Evolutionary conservation across 2,329 filamentous ascomycete species (phyloP).

Genomic region (Verticillium nubilum): DNA sequence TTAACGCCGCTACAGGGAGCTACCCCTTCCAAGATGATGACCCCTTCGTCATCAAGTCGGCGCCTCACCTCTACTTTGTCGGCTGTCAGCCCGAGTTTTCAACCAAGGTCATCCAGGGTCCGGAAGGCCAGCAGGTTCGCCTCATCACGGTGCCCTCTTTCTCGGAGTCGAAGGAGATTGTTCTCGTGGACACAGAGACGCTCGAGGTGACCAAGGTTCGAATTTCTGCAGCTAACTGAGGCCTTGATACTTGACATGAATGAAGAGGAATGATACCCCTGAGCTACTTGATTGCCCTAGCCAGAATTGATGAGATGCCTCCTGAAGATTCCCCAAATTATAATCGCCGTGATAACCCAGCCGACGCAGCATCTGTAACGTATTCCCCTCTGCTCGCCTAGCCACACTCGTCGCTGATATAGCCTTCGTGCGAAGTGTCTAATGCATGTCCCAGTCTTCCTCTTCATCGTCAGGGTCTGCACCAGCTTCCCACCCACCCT

Average conservation of each 20-base stretch:
- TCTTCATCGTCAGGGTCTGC: conserved; percentile 1
- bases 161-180: conserved; percentile 67
- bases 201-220: conserved; percentile 70
- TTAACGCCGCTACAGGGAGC: conserved; percentile 56
- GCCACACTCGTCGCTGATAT: too few species aligned
- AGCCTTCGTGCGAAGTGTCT: too few species aligned
- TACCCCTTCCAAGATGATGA: conserved; percentile 96
- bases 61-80: conserved; percentile 87
- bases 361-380: too few species aligned
- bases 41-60: conserved; percentile 78
- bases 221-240: conserved; percentile 27
- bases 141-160: conserved; percentile 84
- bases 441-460: background rate
- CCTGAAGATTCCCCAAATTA: too few species aligned
- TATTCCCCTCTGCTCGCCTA: too few species aligned
- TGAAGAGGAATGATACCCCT: conserved; percentile 2
- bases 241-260: background rate
- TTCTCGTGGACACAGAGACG: conserved; percentile 81
- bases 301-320: background rate
- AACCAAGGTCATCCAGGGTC: conserved; percentile 62
- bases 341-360: too few species aligned
- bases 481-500: conserved; percentile 1
- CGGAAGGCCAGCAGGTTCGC: conserved; percentile 64
- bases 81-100: conserved; percentile 79
- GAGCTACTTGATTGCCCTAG: background rate